These are phyloP conservation scores for Trichoderma oligosporum DNA, from an alignment of 2,329 filamentous ascomycete genomes.

Conservation along the genomic window DNA sequence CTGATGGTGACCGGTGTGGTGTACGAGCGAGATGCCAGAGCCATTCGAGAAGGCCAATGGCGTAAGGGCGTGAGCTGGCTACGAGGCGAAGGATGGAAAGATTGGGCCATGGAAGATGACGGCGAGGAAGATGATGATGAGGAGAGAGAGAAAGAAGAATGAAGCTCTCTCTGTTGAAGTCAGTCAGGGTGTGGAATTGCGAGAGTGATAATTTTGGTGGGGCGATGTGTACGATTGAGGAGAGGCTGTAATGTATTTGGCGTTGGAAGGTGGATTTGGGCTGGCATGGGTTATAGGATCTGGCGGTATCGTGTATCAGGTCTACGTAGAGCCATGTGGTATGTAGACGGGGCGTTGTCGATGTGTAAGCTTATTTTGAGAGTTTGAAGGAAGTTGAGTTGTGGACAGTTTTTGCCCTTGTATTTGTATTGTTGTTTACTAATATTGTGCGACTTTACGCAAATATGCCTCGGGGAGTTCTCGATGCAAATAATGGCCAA, in stretches of 20 bases:
- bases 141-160: constrained; percentile 29
- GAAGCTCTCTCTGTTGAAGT: neutral
- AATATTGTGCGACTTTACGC: neutral
- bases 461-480: too few relatives aligned
- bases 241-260: neutral
- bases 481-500: neutral
- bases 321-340: neutral
- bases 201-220: neutral
- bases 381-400: neutral
- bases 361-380: neutral
- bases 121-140: constrained; percentile 41
- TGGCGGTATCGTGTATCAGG: neutral
- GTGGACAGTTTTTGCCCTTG: neutral
- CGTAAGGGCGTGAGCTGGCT: constrained; percentile 72
- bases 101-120: constrained; percentile 57
- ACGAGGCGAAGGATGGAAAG: constrained; percentile 70
- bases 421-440: neutral
- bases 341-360: constrained; percentile 5
- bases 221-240: neutral
- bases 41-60: constrained; percentile 63
- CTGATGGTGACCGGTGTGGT: constrained; percentile 74
- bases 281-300: neutral
- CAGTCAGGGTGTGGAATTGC: neutral
- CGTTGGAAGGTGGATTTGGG: constrained; percentile 1
- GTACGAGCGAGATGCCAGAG: constrained; percentile 66